Evolutionary conservation across 2,329 filamentous ascomycete genomes (phyloP), one percentile per base, ranked within the genome.

Genomic region (Phialemoniopsis sp.): DNA sequence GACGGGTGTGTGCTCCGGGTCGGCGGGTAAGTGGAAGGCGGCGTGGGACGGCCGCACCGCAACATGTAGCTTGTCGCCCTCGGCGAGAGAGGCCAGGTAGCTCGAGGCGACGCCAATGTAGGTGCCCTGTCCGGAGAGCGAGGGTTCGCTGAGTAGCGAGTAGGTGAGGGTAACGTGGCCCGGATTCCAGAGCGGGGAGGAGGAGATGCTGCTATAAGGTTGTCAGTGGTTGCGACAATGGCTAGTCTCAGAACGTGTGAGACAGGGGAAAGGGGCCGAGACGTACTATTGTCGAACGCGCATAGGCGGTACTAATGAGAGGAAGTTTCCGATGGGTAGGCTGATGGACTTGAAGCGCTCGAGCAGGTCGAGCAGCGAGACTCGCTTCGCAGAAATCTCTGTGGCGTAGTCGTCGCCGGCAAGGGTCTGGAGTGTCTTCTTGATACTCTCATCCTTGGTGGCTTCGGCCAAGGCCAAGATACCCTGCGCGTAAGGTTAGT

Each of bases 301-400:
- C 80, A 93, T 87, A 0, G 86, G 82, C 2, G 85, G 84, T 1
- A 89, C 73, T 70, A 89, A 82, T 28, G 72, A 70, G 8, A 93
- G 68, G 64, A 85, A 91, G 14, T 76, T 63, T 4, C 73, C 73
- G 17, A 93, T 72, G 0, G 85, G 72, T 0, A 91, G 59, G 3
- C 73, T 61, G 26, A 86, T 67, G 1, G 67, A 60, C 0, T 75
- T 68, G 53, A 80, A 83, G 10, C 72, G 68, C 52, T 87, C 80
- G 2, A 91, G 70, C 2, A 91, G 67, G 44, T 89, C 83, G 7
- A 91, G 67, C 1, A 85, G 63, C 0, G 80, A 83, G 15, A 80
- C 63, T 9, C 76, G 73, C 50, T 82, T 83, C n/a, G 63, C 56
- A 13, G 66, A 60, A 35, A 80, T 61, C 13, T 76, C 64, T 2